Evolutionary conservation across 495 filamentous ascomycete genomes (phyloP), one percentile per base, ranked within the genome.

Genomic region (Niebla homalea): DNA sequence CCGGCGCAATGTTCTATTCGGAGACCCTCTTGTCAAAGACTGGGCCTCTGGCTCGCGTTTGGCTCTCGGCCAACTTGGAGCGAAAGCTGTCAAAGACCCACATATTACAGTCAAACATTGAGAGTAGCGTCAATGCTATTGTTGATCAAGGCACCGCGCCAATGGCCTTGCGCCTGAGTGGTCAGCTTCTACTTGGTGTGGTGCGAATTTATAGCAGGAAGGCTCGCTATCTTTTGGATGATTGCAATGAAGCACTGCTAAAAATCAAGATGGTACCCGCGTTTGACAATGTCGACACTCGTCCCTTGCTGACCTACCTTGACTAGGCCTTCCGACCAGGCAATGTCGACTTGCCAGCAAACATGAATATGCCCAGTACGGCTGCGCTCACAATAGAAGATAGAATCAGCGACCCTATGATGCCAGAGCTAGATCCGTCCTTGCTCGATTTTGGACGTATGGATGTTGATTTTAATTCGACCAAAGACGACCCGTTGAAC

Each of bases 131-230:
- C 57, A 83, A 81, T 64, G 88, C 87, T 54, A 98, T 98, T 67
- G 89, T 97, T 46, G 83, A 84, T 44, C 86, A 89, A 53, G 87
- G 88, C 57, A 87, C 94, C 64, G 92, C 90, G 49, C 92, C 92
- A 25, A 89, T 97, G 80, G 90, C 92, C 43, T 68, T 98, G 55
- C 87, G 92, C 55, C 70, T 97, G 46, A 95, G 88, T 65, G 92
- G 89, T 48, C 89, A 96, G 67, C 76, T 98, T 49, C 70, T 98
- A 55, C 74, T 98, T 48, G 92, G 92, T 68, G 92, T 98, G 36
- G 93, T 95, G 53, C 77, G 92, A 56, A 98, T 98, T 48, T 97
- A 98, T 66, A 94, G 88, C 62, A 77, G 93, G 52, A 98, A 98
- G 67, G 88, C 92, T 60, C 83, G 89, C 53, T 98, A 98, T 64